These are phyloP conservation scores for Rhynchosporium secalis DNA, from an alignment of 2,329 filamentous ascomycete genomes.

Conservation along the genomic window DNA sequence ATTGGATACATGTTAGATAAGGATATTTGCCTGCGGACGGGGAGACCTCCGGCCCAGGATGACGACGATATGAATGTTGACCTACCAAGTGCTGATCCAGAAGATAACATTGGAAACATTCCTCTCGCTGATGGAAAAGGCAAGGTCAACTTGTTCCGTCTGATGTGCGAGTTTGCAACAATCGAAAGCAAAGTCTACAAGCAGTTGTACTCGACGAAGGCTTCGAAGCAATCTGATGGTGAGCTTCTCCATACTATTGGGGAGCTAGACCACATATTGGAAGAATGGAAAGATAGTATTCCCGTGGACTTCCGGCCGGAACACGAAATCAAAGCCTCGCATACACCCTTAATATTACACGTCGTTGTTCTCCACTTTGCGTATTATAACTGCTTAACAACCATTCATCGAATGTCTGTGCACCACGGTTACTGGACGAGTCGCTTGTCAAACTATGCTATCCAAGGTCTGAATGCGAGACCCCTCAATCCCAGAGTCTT, in stretches of 20 bases:
- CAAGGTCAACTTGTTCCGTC: constrained; percentile 91
- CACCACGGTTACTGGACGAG: constrained; percentile 99
- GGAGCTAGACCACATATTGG: constrained; percentile 84
- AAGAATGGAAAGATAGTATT: constrained; percentile 95
- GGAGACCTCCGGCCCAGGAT: constrained; percentile 69
- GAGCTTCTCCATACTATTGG: constrained; percentile 94
- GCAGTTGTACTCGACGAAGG: constrained; percentile 87
- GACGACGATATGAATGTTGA: constrained; percentile 94
- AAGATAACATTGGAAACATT: constrained; percentile 92
- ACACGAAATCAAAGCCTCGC: constrained; percentile 89
- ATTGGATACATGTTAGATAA: constrained; percentile 74
- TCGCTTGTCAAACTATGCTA: constrained; percentile 88
- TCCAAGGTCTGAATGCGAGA: constrained; percentile 86
- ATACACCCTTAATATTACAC: constrained; percentile 91
- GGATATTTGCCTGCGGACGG: constrained; percentile 72
- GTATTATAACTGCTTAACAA: constrained; percentile 97
- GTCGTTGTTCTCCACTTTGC: constrained; percentile 93
- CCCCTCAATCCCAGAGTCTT: constrained; percentile 93
- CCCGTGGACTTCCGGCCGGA: constrained; percentile 96
- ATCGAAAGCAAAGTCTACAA: constrained; percentile 96
- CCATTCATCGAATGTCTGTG: constrained; percentile 97
- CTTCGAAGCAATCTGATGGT: constrained; percentile 86
- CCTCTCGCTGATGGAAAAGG: constrained; percentile 83
- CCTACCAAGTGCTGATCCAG: constrained; percentile 84
- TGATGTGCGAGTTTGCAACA: constrained; percentile 86